Conservation (phyloP, 1,139 yeast species). For the Hyphopichia fennica region DNA sequence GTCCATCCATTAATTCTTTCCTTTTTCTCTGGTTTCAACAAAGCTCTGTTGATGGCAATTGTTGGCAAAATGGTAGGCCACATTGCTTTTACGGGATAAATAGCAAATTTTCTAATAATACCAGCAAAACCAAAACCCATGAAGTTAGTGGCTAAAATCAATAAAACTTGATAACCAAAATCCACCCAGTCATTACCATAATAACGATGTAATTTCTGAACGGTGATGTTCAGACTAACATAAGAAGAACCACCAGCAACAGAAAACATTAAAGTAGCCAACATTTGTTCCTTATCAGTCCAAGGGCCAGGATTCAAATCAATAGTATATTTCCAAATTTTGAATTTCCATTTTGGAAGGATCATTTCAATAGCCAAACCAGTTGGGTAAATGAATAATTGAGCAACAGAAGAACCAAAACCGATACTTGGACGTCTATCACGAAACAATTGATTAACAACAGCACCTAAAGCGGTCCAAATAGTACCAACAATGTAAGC, state of each 20-base stretch:
- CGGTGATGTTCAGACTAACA: slow-evolving; percentile 19
- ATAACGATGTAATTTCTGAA: slow-evolving; percentile 15
- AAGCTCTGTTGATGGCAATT: slow-evolving; percentile 56
- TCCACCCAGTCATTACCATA: slow-evolving; percentile 38
- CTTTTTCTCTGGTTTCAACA: slow-evolving; percentile 42
- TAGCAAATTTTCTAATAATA: slow-evolving; percentile 52
- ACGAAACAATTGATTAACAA: slow-evolving; percentile 10
- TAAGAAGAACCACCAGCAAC: slow-evolving; percentile 20
- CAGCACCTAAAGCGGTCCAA: slow-evolving; percentile 40
- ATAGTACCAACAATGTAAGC: slow-evolving; percentile 51
- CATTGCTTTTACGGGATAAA: slow-evolving; percentile 55
- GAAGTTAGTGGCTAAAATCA: slow-evolving; percentile 54
- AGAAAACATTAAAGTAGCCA: slow-evolving; percentile 23
- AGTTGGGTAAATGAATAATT: too few relatives aligned
- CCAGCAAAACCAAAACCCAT: slow-evolving; percentile 69
- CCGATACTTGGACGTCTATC: slow-evolving; percentile 13
- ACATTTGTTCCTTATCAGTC: slow-evolving; percentile 28
- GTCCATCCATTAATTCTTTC: slow-evolving; percentile 42
- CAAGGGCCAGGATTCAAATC: slow-evolving; percentile 30
- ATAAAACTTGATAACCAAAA: slow-evolving; percentile 50
- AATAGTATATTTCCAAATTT: slow-evolving; percentile 10
- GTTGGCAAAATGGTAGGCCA: slow-evolving; percentile 61
- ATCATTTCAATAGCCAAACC: slow-evolving; percentile 18
- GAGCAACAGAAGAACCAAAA: slow-evolving; percentile 25
- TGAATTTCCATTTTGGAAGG: slow-evolving; percentile 20